phyloP scores from a whole-genome alignment of 2,329 filamentous ascomycete species.

The Diaporthe longicolla region DNA sequence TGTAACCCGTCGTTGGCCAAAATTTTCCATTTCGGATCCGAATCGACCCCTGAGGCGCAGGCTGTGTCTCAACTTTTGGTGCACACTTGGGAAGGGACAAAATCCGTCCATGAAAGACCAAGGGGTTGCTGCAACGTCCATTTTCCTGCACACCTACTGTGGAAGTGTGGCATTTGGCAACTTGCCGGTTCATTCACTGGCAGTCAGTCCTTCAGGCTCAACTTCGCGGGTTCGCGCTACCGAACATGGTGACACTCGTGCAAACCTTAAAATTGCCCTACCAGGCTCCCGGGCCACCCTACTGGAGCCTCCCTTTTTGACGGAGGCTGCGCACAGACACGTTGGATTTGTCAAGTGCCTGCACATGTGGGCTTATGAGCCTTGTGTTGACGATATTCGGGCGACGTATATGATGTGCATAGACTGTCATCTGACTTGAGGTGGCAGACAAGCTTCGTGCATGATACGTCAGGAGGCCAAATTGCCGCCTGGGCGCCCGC shows the following conservation, averaged over 20 bases:
- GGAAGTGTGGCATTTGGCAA: neutral
- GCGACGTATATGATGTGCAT: neutral
- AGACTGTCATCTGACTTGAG: neutral
- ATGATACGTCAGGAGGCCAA: neutral
- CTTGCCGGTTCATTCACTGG: neutral
- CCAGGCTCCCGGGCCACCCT: neutral
- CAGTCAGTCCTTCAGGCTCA: no score
- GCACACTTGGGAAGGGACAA: neutral
- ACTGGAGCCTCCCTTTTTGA: neutral
- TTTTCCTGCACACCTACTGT: neutral
- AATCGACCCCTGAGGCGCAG: neutral
- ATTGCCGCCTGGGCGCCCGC: neutral
- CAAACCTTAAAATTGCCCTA: slow-evolving; percentile 13
- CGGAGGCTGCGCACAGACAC: slow-evolving; percentile 5
- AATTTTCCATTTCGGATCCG: neutral
- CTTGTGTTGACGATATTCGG: neutral
- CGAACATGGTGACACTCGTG: neutral
- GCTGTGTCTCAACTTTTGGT: slow-evolving; percentile 1
- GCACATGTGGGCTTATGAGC: no score
- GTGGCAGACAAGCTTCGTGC: neutral
- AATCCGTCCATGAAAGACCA: neutral
- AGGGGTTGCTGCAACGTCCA: neutral
- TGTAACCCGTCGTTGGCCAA: neutral
- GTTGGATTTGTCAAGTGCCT: neutral
- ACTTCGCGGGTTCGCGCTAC: neutral